Conservation (phyloP, 805 yeast genomes). For the Starmerella kuoi region DNA sequence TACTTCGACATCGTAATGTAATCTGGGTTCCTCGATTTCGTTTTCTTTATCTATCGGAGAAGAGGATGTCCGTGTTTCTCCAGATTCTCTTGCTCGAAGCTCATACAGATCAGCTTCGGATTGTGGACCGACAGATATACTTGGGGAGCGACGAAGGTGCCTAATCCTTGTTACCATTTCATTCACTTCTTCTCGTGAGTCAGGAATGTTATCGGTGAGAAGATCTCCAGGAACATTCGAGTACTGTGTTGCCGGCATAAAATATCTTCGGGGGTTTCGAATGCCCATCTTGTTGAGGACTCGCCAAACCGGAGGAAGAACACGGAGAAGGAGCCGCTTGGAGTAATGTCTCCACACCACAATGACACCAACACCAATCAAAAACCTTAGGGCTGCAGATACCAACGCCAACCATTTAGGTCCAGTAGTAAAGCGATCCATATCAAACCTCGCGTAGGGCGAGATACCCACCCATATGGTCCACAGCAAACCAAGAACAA, state of each 20-base stretch:
- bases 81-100: constrained; percentile 23
- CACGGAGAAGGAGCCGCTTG: constrained; percentile 49
- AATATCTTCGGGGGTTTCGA: constrained; percentile 32
- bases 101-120: constrained; percentile 34
- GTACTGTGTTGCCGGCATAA: constrained; percentile 30
- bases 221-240: constrained; percentile 24
- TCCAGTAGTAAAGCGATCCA: constrained; percentile 13
- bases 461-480: constrained; percentile 1
- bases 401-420: constrained; percentile 17
- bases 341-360: constrained; percentile 62
- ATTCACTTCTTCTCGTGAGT: constrained; percentile 22
- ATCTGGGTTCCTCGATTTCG: constrained; percentile 26
- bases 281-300: constrained; percentile 29
- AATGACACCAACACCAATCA: constrained; percentile 51
- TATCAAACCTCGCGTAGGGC: background rate
- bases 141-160: constrained; percentile 17
- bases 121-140: constrained; percentile 34
- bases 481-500: constrained; percentile 51
- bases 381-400: constrained; percentile 32
- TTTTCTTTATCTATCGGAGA: constrained; percentile 11
- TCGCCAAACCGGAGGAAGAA: constrained; percentile 50
- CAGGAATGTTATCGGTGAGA: constrained; percentile 27
- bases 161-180: constrained; percentile 27
- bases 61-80: constrained; percentile 6
- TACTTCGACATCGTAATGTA: constrained; percentile 60